Conservation (phyloP, 352 stramenopile genomes). For the Phytophthora idaei region DNA sequence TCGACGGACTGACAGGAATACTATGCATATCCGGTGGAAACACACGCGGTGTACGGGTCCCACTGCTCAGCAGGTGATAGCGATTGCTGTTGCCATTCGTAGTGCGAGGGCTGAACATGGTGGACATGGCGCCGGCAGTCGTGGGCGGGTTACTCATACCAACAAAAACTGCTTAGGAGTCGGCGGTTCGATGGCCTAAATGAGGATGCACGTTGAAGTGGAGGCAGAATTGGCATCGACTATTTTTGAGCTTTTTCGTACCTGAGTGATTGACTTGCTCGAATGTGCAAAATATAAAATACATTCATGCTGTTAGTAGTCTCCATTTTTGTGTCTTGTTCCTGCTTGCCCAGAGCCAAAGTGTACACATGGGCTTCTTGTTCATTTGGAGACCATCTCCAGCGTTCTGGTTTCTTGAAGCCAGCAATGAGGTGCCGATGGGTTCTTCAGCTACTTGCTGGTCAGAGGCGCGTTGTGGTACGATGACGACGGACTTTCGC, state of each 20-base stretch:
- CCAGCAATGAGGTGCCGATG: background rate
- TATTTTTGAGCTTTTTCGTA: slow-evolving; percentile 25
- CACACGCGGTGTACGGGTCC: slow-evolving; percentile 50
- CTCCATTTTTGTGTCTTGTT: slow-evolving; percentile 10
- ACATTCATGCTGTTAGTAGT: slow-evolving; percentile 38
- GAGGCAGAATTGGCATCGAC: slow-evolving; percentile 5
- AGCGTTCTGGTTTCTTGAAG: slow-evolving; percentile 8
- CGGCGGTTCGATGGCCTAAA: slow-evolving; percentile 12
- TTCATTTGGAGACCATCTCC: slow-evolving; percentile 16
- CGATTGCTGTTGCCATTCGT: slow-evolving; percentile 36
- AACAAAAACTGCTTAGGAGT: background rate
- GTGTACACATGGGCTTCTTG: slow-evolving; percentile 24
- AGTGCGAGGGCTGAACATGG: slow-evolving; percentile 31
- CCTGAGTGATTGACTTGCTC: background rate
- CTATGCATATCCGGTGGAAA: slow-evolving; percentile 58
- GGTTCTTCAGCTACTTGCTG: slow-evolving; percentile 26
- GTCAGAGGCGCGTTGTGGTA: slow-evolving; percentile 29
- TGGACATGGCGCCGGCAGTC: slow-evolving; percentile 20
- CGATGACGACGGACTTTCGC: slow-evolving; percentile 39
- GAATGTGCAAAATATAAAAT: slow-evolving; percentile 34
- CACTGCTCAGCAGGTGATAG: slow-evolving; percentile 45
- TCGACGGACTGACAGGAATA: slow-evolving; percentile 68
- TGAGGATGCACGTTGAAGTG: slow-evolving; percentile 13
- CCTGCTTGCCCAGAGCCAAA: slow-evolving; percentile 22
- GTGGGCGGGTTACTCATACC: slow-evolving; percentile 23